Percentiles rank a stretch among this genome's conserved stretches.
These are phyloP conservation scores for Gloeostereum incarnatum DNA, from an alignment of 768 basidiomycete species.

Conservation along the genomic window DNA sequence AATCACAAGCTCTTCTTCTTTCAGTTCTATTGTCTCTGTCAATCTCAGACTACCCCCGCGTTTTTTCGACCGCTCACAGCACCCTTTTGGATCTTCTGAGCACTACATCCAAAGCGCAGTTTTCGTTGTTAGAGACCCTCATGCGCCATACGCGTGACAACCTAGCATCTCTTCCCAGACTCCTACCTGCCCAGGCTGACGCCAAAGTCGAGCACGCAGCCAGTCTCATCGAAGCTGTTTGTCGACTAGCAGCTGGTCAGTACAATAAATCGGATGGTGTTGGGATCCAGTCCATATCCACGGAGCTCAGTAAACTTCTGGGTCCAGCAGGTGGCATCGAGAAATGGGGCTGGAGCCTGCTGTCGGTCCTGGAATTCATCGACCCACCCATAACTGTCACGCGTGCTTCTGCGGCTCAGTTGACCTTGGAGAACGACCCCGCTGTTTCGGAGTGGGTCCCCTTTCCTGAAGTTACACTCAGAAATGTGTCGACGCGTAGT, in stretches of 20 bases:
- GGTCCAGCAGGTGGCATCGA: slow-evolving; percentile 82
- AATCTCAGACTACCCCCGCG: slow-evolving; percentile 43
- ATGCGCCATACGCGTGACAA: slow-evolving; percentile 55
- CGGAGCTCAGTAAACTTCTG: slow-evolving; percentile 52
- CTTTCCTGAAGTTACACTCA: slow-evolving; percentile 57
- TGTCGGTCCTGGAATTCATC: slow-evolving; percentile 72
- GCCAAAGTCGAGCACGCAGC: slow-evolving; percentile 64
- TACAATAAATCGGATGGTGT: slow-evolving; percentile 9
- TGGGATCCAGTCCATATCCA: slow-evolving; percentile 33
- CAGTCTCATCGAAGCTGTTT: slow-evolving; percentile 61
- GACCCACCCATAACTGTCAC: slow-evolving; percentile 41
- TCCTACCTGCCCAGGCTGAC: slow-evolving; percentile 64
- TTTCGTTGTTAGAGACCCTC: slow-evolving; percentile 44
- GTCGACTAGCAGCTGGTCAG: slow-evolving; percentile 30
- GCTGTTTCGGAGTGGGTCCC: slow-evolving; percentile 20
- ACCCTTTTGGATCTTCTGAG: slow-evolving; percentile 38
- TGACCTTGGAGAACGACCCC: slow-evolving; percentile 47
- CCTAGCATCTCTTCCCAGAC: slow-evolving; percentile 61
- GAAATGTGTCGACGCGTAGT: slow-evolving; percentile 40
- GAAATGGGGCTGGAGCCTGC: slow-evolving; percentile 84
- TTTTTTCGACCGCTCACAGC: slow-evolving; percentile 38
- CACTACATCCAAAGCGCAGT: slow-evolving; percentile 28
- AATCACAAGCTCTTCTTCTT: slow-evolving; percentile 56
- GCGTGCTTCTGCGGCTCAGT: slow-evolving; percentile 37
- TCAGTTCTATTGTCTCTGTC: slow-evolving; percentile 69